These are phyloP conservation scores for Colletotrichum tanaceti DNA, from an alignment of 2,329 filamentous ascomycete species.

Conservation along the genomic window DNA sequence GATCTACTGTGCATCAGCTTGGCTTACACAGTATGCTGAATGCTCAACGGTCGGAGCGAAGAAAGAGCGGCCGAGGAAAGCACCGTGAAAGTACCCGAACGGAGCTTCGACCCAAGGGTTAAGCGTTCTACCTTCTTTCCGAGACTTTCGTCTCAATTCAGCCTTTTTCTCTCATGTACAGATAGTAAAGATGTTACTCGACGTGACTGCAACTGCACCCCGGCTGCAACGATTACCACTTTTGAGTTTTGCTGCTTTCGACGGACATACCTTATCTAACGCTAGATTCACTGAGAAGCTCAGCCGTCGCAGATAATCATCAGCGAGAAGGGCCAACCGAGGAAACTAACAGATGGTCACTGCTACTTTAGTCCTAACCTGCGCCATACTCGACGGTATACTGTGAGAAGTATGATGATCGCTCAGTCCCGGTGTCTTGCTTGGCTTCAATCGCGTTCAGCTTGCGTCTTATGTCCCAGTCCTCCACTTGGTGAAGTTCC, in stretches of 20 bases:
- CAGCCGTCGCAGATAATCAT: not conserved
- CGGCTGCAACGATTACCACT: not conserved
- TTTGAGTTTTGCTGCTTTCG: too few relatives aligned
- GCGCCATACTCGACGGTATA: not conserved
- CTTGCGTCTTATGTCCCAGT: not conserved
- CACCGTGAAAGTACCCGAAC: constrained; percentile 32
- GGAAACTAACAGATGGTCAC: not conserved
- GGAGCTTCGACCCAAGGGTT: constrained; percentile 6
- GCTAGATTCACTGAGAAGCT: not conserved
- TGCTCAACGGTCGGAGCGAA: constrained; percentile 1
- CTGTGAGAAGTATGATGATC: not conserved
- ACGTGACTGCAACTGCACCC: not conserved
- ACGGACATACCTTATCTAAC: not conserved
- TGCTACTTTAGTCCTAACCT: not conserved
- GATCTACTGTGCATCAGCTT: constrained; percentile 1
- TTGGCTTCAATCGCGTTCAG: not conserved
- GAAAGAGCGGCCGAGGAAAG: constrained; percentile 37
- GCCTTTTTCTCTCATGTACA: not conserved
- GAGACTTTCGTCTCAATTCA: not conserved
- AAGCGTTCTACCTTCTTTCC: too few relatives aligned
- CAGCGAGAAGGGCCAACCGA: not conserved
- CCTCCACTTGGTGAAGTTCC: not conserved
- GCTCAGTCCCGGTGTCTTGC: not conserved
- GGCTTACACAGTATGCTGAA: not conserved
- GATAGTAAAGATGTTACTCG: too few relatives aligned